Conservation (phyloP, 1,139 yeast genomes). For the Debaryomycetaceae sp. region DNA sequence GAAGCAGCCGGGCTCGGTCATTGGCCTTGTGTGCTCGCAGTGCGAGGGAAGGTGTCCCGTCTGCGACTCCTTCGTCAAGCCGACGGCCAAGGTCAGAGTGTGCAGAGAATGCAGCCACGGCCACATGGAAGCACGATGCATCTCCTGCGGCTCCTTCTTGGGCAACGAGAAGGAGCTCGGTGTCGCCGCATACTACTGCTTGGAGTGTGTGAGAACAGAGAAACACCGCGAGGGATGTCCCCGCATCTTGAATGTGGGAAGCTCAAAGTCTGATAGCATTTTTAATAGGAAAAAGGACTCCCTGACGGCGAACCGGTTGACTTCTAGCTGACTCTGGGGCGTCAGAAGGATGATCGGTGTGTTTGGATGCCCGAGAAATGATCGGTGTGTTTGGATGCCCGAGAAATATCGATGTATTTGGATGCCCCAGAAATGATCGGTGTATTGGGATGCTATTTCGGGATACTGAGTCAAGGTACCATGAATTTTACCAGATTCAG, state of each 20-base stretch:
- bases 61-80: conserved; percentile 81
- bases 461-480: too few species aligned
- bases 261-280: conserved; percentile 57
- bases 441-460: too few species aligned
- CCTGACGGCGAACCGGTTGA: background rate
- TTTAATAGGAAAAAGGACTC: conserved; percentile 34
- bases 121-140: conserved; percentile 51
- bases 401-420: background rate
- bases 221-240: conserved; percentile 94
- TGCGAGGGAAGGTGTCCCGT: conserved; percentile 92
- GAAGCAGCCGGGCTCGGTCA: conserved; percentile 69
- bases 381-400: too few species aligned
- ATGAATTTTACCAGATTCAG: too few species aligned
- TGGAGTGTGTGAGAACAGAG: conserved; percentile 74
- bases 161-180: conserved; percentile 34
- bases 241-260: conserved; percentile 67
- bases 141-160: conserved; percentile 52
- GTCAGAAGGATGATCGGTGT: too few species aligned
- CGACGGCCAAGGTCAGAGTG: conserved; percentile 57
- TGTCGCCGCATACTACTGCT: conserved; percentile 70
- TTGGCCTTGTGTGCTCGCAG: conserved; percentile 66
- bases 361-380: too few species aligned
- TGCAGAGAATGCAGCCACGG: conserved; percentile 86
- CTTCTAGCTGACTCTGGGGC: too few species aligned
- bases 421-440: background rate